phyloP scores from a whole-genome alignment of 2,329 filamentous ascomycete genomes.

The Cylindrodendrum hubeiense region DNA sequence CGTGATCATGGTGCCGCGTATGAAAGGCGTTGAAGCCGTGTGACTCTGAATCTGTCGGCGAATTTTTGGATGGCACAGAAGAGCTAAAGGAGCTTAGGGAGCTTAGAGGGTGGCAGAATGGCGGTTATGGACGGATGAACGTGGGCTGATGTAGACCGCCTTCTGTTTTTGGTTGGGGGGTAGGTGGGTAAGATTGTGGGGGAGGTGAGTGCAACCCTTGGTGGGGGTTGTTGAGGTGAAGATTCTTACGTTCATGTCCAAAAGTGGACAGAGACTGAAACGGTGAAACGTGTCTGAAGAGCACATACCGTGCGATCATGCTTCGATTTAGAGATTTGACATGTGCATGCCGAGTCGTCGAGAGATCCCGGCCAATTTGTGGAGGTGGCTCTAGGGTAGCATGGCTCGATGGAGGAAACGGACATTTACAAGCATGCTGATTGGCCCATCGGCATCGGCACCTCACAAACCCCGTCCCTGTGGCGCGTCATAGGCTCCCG shows the following conservation, averaged over 20 bases:
- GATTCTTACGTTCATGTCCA: not conserved
- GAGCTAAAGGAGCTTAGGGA: slow-evolving; percentile 16
- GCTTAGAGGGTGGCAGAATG: slow-evolving; percentile 37
- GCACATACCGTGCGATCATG: not conserved
- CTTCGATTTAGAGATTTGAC: not conserved
- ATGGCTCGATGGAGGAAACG: slow-evolving; percentile 19
- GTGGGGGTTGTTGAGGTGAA: not conserved
- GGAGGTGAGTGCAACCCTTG: not conserved
- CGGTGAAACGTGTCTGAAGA: too few relatives aligned
- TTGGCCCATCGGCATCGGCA: slow-evolving; percentile 35
- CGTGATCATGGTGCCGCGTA: slow-evolving; percentile 28
- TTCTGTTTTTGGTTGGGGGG: slow-evolving; percentile 26
- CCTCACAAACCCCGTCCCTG: slow-evolving; percentile 23
- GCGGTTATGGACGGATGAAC: slow-evolving; percentile 17
- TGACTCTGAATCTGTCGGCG: slow-evolving; percentile 25
- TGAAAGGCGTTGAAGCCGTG: slow-evolving; percentile 11
- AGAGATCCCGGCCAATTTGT: not conserved
- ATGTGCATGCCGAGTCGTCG: not conserved
- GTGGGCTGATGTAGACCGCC: slow-evolving; percentile 41
- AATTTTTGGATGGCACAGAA: slow-evolving; percentile 30
- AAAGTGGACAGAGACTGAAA: not conserved
- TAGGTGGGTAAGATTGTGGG: slow-evolving; percentile 9
- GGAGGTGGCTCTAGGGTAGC: slow-evolving; percentile 14
- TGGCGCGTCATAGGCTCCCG: slow-evolving; percentile 41
- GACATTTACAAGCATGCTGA: slow-evolving; percentile 25